phyloP scores from a whole-genome alignment of 768 basidiomycete genomes.

The Sarcodon aspratus region DNA sequence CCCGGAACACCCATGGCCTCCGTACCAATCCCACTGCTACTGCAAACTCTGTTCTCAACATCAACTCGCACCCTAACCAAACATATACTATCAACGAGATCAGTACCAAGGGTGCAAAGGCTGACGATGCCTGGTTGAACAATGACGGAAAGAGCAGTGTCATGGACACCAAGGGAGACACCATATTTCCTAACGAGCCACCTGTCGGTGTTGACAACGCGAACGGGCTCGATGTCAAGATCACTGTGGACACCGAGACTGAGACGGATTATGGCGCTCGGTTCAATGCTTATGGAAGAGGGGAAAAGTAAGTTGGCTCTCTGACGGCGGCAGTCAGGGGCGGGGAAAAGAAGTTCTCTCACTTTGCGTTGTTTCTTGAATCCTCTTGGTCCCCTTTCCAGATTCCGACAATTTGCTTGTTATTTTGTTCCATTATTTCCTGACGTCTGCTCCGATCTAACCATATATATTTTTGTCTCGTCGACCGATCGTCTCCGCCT shows the following conservation, averaged over 20 bases:
- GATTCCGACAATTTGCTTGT: too few species aligned
- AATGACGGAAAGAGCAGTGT: conserved; percentile 18
- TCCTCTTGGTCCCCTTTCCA: too few species aligned
- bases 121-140: conserved; percentile 4
- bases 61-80: conserved; percentile 11
- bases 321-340: too few species aligned
- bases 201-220: conserved; percentile 1
- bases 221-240: conserved; percentile 18
- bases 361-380: too few species aligned
- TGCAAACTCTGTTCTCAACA: conserved; percentile 15
- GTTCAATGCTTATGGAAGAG: conserved; percentile 4
- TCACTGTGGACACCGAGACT: conserved; percentile 20
- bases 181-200: conserved; percentile 10
- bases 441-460: too few species aligned
- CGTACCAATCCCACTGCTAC: conserved; percentile 5
- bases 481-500: too few species aligned
- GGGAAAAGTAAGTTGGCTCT: not conserved
- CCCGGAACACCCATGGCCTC: conserved; percentile 15
- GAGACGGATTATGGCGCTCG: conserved; percentile 6
- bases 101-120: conserved; percentile 15
- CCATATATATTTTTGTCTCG: too few species aligned
- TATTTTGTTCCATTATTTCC: too few species aligned
- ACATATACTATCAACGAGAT: conserved; percentile 20
- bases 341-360: too few species aligned
- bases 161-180: conserved; percentile 17